Evolutionary conservation across 1,284 basidiomycete species (phyloP).

Genomic region (Puccinia polysora): DNA sequence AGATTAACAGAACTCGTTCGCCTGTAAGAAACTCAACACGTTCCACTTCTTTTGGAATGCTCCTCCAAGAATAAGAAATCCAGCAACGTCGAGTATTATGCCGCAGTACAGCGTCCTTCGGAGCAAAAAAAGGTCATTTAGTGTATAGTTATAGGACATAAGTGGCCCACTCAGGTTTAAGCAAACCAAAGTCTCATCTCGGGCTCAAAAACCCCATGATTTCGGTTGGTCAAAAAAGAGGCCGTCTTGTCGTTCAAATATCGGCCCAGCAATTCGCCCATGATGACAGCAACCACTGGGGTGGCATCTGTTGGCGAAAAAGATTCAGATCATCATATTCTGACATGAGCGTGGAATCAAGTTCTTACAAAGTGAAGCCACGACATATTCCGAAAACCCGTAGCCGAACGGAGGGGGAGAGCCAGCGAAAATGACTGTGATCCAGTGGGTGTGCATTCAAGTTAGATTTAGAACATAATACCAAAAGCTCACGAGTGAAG

Average conservation of each 20-base stretch:
- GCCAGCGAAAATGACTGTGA: conserved; percentile 57
- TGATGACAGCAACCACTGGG: conserved; percentile 59
- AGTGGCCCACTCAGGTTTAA: neutral
- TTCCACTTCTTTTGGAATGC: conserved; percentile 1
- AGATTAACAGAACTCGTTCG: neutral
- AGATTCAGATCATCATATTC: neutral
- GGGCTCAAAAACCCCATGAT: conserved; percentile 67
- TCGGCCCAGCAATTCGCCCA: conserved; percentile 66
- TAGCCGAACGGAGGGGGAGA: conserved; percentile 61
- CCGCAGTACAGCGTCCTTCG: conserved; percentile 64
- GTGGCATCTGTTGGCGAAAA: conserved; percentile 47
- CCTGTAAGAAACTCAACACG: neutral
- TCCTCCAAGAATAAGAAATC: conserved; percentile 57
- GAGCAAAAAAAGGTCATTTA: neutral
- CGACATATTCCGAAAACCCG: conserved; percentile 61
- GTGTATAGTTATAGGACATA: neutral
- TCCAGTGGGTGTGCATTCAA: neutral
- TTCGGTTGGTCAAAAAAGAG: conserved; percentile 60
- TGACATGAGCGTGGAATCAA: neutral
- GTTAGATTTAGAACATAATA: neutral
- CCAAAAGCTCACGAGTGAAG: neutral
- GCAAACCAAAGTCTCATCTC: conserved; percentile 65
- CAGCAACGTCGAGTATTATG: conserved; percentile 54
- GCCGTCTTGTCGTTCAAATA: conserved; percentile 67
- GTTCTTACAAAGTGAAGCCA: conserved; percentile 64